Evolutionary conservation across 495 filamentous ascomycete genomes (phyloP), one percentile per base, ranked within the genome.

Genomic region (Penicillium paxilli): DNA sequence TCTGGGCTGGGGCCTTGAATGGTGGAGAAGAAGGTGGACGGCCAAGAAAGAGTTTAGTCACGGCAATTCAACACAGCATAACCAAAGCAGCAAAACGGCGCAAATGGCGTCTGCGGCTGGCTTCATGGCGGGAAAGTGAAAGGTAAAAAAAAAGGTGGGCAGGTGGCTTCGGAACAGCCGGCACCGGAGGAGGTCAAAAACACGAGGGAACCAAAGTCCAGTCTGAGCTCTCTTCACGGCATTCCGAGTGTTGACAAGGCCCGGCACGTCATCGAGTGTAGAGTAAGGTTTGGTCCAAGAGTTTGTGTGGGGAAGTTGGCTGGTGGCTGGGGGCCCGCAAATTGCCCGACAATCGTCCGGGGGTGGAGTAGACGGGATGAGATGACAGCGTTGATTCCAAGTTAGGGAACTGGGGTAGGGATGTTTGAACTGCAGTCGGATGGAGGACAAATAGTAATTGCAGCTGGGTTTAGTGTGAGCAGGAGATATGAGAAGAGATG

Each of bases 261-360:
- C 14, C 25, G 23, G 47, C n/a, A n/a, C 54, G 52, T 60, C 58
- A 60, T 57, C 24, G 48, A 59, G 35, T 52, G 24, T 22, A 22
- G 10, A 16, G 14, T 37, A 38, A 52, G 44, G 35, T 42, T 56
- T 52, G 51, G 58, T n/a, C 23, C 42, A 23, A 52, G 38, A 20
- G 19, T 44, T 54, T 37, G 45, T 59, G 58, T 55, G 55, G 62
- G 58, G 62, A 40, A 22, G 5, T 20, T 49, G 11, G 30, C 25
- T 10, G 5, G 40, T 52, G 33, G 32, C 35, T 41, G 33, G 24
- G 10, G 28, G 33, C 51, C 46, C 45, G 44, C 51, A 55, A 59
- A 57, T 37, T 19, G 24, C 30, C 59, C 55, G 59, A 52, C 14
- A 62, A 65, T 51, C 48, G 20, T 11, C 55, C 62, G 52, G 8